Base-by-base conservation (phyloP, 805 yeast species). In the Cyberlindnera subsufficiens region DNA sequence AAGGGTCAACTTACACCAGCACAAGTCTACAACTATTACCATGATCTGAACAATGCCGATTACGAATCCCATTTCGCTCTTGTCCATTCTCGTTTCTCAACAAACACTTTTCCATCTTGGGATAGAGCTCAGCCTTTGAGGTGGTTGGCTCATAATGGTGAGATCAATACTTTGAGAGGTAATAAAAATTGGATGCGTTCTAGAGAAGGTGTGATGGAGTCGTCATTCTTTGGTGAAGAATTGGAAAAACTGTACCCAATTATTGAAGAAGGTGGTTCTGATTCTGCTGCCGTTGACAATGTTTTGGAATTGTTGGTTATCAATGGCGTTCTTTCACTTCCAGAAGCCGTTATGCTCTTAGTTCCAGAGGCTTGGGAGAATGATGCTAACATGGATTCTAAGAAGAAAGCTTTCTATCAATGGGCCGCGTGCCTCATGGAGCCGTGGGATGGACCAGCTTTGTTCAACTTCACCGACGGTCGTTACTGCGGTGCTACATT, bases 401-500 rank as follows among this genome's bases (percentile, higher is more conserved):
- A 85, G 64, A 86, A 90, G 69, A 80, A 77, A 56, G 97, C 98
- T 1, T 91, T 95, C 67, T 91, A 91, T 69, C 97, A 93, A 65
- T 91, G 98, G 98, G 98, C 97, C 38, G 96, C 98, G 11, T 89
- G 97, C 68, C 69, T 91, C 52, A 93, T 93, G 96, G 99, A 91
- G 70, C 98, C 98, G 8, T 91, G 99, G 99, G 99, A 91, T 68
- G 99, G 99, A 52, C 99, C 99, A 16, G 98, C 98, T 30, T 71
- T 93, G 53, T 86, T 91, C 71, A 89, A 96, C 27, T 93, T 91
- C 65, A 91, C 97, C 31, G 98, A 91, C 66, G 97, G 96, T 54
- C 78, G 98, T 56, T 91, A 87, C 75, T 88, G 96, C 69, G 99
- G 99, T 72, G 99, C 99, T 39, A 90, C 90, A 65, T 76, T 93